Percentiles rank a stretch among this genome's conserved stretches.
phyloP scores from a whole-genome alignment of 73 alveolate genomes.

The Paraurostyla sp. region DNA sequence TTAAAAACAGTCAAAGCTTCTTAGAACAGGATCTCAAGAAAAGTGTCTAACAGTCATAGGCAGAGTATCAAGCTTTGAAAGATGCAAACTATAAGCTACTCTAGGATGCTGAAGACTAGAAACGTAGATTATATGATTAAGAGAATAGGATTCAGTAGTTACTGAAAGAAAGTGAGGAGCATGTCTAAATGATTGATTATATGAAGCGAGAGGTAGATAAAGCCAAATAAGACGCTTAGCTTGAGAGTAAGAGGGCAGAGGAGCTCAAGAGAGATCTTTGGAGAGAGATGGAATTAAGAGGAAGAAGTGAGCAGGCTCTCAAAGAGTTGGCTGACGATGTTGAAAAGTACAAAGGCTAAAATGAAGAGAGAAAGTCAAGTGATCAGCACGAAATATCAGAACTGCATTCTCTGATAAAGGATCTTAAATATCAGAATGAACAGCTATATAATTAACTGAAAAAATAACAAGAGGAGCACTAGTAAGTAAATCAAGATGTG shows the following conservation, averaged over 20 bases:
- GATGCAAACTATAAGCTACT: neutral
- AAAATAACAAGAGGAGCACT: neutral
- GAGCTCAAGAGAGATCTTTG: constrained; percentile 12
- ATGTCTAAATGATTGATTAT: neutral
- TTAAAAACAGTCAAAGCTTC: neutral
- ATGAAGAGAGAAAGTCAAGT: neutral
- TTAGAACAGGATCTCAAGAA: constrained; percentile 1
- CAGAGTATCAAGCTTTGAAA: neutral
- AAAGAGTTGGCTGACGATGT: constrained; percentile 18
- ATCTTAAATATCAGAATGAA: constrained; percentile 25
- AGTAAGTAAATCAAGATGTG: neutral
- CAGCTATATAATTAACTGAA: constrained; percentile 3
- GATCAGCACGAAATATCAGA: neutral
- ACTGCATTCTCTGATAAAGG: neutral
- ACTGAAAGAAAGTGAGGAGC: neutral
- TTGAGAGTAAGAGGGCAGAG: neutral
- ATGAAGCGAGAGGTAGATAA: neutral
- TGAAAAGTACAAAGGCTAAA: neutral
- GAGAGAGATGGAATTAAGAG: neutral
- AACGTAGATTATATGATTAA: neutral
- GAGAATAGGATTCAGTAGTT: neutral
- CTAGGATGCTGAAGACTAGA: neutral
- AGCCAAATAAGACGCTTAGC: neutral
- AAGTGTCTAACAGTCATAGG: neutral
- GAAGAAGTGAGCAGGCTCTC: constrained; percentile 9